phyloP scores from a whole-genome alignment of 345 rosid genomes.

The Eucalyptus cloeziana region DNA sequence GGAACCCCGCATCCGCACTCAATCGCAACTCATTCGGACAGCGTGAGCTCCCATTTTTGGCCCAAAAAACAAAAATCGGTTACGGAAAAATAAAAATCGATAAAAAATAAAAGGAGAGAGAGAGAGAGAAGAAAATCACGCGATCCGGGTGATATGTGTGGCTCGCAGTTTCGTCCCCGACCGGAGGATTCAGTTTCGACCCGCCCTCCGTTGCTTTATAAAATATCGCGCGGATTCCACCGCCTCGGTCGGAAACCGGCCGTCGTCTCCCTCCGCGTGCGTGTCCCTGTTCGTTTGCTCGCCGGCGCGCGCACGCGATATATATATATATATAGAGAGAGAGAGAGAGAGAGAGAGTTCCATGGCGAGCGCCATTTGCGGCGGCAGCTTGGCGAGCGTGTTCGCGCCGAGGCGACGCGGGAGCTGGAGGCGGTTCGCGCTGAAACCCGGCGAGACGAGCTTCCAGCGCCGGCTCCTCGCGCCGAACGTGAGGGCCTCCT shows the following conservation, averaged over 20 bases:
- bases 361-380: background rate
- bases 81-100: background rate
- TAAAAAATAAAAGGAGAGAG: too few species aligned
- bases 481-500: conserved; percentile 21
- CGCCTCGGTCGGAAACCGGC: background rate
- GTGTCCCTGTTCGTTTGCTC: background rate
- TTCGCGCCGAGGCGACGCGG: background rate
- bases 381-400: background rate
- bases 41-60: background rate
- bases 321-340: too few species aligned
- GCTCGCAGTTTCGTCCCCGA: background rate
- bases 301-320: too few species aligned
- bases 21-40: background rate
- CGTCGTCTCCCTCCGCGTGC: background rate
- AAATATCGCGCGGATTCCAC: background rate
- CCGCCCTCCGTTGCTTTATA: background rate
- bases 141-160: background rate
- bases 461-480: background rate
- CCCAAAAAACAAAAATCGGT: background rate
- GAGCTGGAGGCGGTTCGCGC: background rate
- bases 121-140: background rate
- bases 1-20: background rate
- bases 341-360: background rate
- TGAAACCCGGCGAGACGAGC: background rate
- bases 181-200: background rate